A percentile compares a stretch with the other conserved stretches of the same genome.
Evolutionary conservation across 192 early-diverging fungal species (phyloP).

Genomic region (Dissophora globulifera): DNA sequence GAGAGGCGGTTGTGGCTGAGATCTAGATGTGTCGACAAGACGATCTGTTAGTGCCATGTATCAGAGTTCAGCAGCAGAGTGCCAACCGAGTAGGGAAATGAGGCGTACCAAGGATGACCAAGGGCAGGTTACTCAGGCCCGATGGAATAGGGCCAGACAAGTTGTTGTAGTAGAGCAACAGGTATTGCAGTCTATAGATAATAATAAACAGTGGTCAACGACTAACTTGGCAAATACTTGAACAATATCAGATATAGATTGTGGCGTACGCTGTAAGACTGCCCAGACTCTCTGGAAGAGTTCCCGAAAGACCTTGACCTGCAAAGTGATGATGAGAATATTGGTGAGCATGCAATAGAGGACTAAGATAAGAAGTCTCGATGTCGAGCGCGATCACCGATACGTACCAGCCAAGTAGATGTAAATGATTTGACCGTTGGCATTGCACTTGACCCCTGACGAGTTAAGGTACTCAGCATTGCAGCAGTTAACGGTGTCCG

Average conservation of each 20-base stretch:
- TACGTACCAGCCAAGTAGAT: constrained; percentile 43
- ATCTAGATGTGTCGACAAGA: constrained; percentile 17
- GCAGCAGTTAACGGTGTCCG: constrained; percentile 43
- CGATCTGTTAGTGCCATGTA: too few species aligned
- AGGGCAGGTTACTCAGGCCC: constrained; percentile 14
- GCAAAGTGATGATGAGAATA: neutral
- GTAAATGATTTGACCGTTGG: constrained; percentile 34
- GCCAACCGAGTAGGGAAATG: too few species aligned
- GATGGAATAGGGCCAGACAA: constrained; percentile 39
- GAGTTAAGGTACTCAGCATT: constrained; percentile 45
- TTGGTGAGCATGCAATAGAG: too few species aligned
- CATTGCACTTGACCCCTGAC: constrained; percentile 37
- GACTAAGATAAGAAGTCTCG: too few species aligned
- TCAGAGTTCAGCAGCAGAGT: too few species aligned
- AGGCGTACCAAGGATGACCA: constrained; percentile 25
- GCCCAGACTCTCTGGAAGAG: constrained; percentile 31
- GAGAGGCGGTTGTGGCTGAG: constrained; percentile 38
- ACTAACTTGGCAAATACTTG: too few species aligned
- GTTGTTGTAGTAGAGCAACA: constrained; percentile 40
- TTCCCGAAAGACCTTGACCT: constrained; percentile 43
- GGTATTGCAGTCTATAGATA: constrained; percentile 32
- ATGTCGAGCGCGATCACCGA: too few species aligned
- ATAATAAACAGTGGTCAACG: neutral
- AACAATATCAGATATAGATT: too few species aligned
- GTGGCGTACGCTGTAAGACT: constrained; percentile 15